Evolutionary conservation across 2,329 filamentous ascomycete genomes (phyloP).

Genomic region (Aspergillus ibericus): DNA sequence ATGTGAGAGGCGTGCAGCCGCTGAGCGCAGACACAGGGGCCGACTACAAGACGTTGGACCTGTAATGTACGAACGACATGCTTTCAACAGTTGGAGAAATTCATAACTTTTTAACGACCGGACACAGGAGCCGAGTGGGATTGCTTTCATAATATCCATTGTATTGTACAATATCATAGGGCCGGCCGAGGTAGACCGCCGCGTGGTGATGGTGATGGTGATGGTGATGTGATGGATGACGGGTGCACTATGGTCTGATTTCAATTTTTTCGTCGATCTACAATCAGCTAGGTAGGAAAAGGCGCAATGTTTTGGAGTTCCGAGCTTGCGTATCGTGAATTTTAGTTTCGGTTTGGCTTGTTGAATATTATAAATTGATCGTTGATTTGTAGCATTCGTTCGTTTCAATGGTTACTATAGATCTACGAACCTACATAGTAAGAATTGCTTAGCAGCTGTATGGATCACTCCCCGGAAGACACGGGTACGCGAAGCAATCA

Average conservation of each 20-base stretch:
- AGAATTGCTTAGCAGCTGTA: too few species aligned
- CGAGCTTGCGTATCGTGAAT: background rate
- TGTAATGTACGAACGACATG: slow-evolving; percentile 30
- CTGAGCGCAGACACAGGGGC: slow-evolving; percentile 41
- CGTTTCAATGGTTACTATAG: too few species aligned
- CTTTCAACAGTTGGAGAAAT: background rate
- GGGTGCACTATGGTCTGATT: background rate
- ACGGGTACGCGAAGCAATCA: too few species aligned
- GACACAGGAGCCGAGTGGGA: background rate
- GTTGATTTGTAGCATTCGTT: too few species aligned
- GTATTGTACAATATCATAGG: slow-evolving; percentile 24
- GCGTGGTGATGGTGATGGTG: background rate
- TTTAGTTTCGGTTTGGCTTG: too few species aligned
- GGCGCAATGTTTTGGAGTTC: slow-evolving; percentile 12
- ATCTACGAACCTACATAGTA: too few species aligned
- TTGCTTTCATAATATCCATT: slow-evolving; percentile 21
- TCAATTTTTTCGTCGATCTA: background rate
- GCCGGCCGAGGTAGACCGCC: background rate
- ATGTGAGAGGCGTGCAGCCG: slow-evolving; percentile 38
- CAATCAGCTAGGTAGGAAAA: slow-evolving; percentile 11
- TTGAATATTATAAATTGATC: too few species aligned
- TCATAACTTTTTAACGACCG: slow-evolving; percentile 6
- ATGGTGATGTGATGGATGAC: slow-evolving; percentile 1
- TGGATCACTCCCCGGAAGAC: too few species aligned
- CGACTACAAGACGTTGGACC: slow-evolving; percentile 45